Evolutionary conservation across 2,329 filamentous ascomycete species (phyloP).

Genomic region (Neofusicoccum sp.): DNA sequence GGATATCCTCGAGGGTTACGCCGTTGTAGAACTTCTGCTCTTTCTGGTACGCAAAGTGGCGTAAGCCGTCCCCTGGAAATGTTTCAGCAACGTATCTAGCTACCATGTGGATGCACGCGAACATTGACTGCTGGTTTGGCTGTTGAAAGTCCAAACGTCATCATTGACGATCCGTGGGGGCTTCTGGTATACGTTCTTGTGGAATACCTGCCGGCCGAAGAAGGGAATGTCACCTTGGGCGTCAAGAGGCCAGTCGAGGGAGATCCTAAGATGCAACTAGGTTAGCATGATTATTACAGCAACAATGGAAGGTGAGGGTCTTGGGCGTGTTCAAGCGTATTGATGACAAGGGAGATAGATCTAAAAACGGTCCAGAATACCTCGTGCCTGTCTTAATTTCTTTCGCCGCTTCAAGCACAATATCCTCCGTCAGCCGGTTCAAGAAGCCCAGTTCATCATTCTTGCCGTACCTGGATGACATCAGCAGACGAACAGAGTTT

Average conservation of each 20-base stretch:
- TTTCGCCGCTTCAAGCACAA: constrained; percentile 54
- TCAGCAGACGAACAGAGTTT: neutral
- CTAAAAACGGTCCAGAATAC: constrained; percentile 30
- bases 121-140: constrained; percentile 32
- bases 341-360: too few relatives aligned
- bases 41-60: constrained; percentile 37
- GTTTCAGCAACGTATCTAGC: neutral
- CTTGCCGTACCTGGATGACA: constrained; percentile 52
- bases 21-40: constrained; percentile 36
- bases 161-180: constrained; percentile 29
- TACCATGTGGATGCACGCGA: neutral
- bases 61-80: constrained; percentile 38
- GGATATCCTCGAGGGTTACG: constrained; percentile 32
- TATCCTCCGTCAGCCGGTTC: constrained; percentile 60
- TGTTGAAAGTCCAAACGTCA: constrained; percentile 37
- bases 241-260: constrained; percentile 63
- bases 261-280: constrained; percentile 38
- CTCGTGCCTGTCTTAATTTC: constrained; percentile 58
- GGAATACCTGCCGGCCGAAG: constrained; percentile 59
- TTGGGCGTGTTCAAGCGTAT: too few relatives aligned
- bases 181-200: constrained; percentile 31
- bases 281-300: neutral
- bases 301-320: neutral
- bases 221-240: constrained; percentile 53
- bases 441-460: constrained; percentile 63